These are phyloP conservation scores for Synchytrium microbalum DNA, from an alignment of 371 early-diverging fungal genomes.

Conservation along the genomic window DNA sequence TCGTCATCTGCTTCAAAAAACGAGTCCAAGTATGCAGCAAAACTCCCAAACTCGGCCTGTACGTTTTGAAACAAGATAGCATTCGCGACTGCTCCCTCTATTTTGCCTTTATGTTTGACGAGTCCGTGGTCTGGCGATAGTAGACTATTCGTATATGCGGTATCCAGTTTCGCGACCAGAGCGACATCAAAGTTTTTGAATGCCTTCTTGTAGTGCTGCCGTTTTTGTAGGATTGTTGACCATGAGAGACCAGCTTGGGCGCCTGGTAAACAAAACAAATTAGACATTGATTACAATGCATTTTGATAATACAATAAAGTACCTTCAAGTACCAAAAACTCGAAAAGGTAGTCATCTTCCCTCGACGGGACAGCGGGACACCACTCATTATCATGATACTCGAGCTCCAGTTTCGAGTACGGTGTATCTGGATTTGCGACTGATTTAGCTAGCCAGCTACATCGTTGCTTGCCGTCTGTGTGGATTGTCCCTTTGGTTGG, in stretches of 20 bases:
- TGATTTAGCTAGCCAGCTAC: too few relatives aligned
- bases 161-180: neutral
- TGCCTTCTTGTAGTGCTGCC: neutral
- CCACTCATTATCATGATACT: neutral
- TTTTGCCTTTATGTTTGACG: neutral
- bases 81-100: neutral
- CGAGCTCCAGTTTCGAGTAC: too few relatives aligned
- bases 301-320: too few relatives aligned
- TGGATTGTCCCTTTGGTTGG: too few relatives aligned
- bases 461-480: too few relatives aligned
- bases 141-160: neutral
- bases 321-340: neutral
- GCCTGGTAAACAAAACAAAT: constrained; percentile 4
- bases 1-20: neutral
- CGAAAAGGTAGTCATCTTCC: neutral
- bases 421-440: too few relatives aligned
- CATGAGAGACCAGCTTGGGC: neutral
- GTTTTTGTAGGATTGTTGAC: constrained; percentile 1
- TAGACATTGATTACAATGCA: too few relatives aligned
- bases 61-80: neutral
- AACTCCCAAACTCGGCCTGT: neutral
- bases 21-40: neutral
- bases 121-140: neutral
- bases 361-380: neutral
- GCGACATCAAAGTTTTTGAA: neutral